Evolutionary conservation across 2,329 filamentous ascomycete genomes (phyloP).

Genomic region (Magnaporthales sp.): DNA sequence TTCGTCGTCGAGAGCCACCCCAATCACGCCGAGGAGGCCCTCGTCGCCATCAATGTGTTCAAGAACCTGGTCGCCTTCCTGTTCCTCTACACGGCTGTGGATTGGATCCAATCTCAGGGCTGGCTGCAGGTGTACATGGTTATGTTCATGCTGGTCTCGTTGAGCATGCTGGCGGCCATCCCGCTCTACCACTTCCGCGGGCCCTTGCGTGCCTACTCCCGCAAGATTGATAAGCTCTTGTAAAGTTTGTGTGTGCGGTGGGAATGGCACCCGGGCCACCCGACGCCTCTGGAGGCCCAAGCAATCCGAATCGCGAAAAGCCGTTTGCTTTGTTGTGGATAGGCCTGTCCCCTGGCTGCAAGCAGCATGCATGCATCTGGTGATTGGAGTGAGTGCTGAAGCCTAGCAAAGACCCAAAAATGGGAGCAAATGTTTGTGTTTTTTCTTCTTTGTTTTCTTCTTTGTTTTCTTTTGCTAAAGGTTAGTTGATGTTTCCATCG

Average conservation of each 20-base stretch:
- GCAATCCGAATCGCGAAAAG: neutral
- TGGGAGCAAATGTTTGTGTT: neutral
- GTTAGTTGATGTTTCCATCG: neutral
- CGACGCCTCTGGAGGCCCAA: neutral
- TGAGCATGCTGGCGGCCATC: neutral
- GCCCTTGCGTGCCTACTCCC: neutral
- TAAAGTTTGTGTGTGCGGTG: neutral
- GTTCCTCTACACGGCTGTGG: conserved; percentile 26
- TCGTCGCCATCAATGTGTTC: conserved; percentile 8
- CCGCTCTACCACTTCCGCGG: neutral
- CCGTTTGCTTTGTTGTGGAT: no score
- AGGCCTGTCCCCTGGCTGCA: no score
- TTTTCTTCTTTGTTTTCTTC: neutral
- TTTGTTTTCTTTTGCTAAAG: neutral
- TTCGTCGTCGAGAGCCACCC: conserved; percentile 10
- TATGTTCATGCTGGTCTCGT: neutral
- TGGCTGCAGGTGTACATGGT: neutral
- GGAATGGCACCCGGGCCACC: neutral
- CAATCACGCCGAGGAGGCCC: conserved; percentile 9
- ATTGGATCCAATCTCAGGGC: neutral
- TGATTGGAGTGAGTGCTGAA: neutral
- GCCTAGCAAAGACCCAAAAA: neutral
- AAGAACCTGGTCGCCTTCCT: conserved; percentile 39
- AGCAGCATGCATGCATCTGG: no score
- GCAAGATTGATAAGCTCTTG: neutral